Evolutionary conservation across 768 basidiomycete genomes (phyloP), one percentile per base, ranked within the genome.

Genomic region (Mycena belliarum): DNA sequence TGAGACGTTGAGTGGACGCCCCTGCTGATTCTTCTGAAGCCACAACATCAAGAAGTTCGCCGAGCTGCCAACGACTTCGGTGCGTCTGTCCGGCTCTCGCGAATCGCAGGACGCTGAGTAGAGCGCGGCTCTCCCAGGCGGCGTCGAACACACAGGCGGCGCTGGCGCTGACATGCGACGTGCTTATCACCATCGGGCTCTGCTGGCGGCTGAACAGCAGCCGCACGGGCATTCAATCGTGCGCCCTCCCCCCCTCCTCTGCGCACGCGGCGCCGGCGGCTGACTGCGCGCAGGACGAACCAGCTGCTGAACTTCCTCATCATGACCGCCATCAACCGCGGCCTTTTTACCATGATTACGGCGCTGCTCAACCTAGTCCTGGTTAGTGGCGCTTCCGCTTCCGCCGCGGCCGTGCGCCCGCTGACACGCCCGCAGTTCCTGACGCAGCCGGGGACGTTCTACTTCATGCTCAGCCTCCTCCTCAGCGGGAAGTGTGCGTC

Each of bases 401-500:
- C n/a, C n/a, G 29, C 29, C 29, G 29, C 29, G 6, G 7, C 7
- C 29, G 7, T 25, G 8, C n/a, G 3, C 20, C 42, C 1, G 32
- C 45, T 32, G 6, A 18, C 20, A n/a, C 20, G 6, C 20, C 38
- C 38, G 16, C 16, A 58, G 57, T 58, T 58, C 50, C 25, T 58
- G 32, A 29, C 57, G 8, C 7, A 45, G 26, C 57, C 57, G 6
- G 57, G 50, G 26, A 58, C 57, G 26, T 58, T 58, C 50, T 51
- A 58, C n/a, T 58, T 58, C 44, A 46, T 52, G 33, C 11, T 45
- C 14, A 47, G 46, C 33, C 7, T 58, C 20, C 14, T 45, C 18
- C 21, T 51, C 35, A 58, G 49, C n/a, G 57, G 57, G 21, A 58
- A 58, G 33, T 45, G 57, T 58, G 26, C 12, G 57, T 52, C 0